Evolutionary conservation across 108 stramenopile species (phyloP), one percentile per base, ranked within the genome.

Genomic region (Conticribra weissflogii): DNA sequence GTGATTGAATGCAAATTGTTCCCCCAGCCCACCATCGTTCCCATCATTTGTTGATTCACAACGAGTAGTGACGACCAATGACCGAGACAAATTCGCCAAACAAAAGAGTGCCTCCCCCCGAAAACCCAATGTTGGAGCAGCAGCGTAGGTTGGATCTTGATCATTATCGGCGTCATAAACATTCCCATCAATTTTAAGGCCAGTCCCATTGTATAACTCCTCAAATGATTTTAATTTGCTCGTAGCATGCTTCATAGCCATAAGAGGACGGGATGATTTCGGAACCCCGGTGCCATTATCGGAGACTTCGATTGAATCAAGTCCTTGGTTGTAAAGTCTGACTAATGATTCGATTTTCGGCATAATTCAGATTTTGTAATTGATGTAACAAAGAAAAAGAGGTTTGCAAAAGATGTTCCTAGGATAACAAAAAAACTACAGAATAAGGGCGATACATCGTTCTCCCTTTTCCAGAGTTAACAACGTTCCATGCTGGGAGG

Each of bases 51-150:
- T 12, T 9, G 12, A 41, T 5, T 41, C 12, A 12, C 36, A 41
- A 46, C 86, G 66, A 1, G 94, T 91, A 0, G 90, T 81, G 1
- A 93, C 82, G 14, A 88, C 76, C 27, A 96, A 62, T 12, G 82
- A 81, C 12, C 55, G 57, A 16, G 79, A 81, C 2, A 96, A 45
- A 61, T 88, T 87, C 3, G 91, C 86, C 49, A 93, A 72, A 60
- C 84, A 83, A 61, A 92, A 93, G 25, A 97, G 81, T 1, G 96
- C 96, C 75, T 97, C 96, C 16, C 96, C 96, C 22, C 96, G 86
- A 81, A 97, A 97, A 2, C 90, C 90, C 2, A 89, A 55, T 0
- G 83, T 73, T 0, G 73, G 68, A 7, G 69, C 69, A 34, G 63
- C 2, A 1, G 63, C 12, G 5, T 47, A 3, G n/a, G 34, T 19